Evolutionary conservation across 2,329 filamentous ascomycete species (phyloP), one percentile per base, ranked within the genome.

Genomic region (Penicillium sp.): DNA sequence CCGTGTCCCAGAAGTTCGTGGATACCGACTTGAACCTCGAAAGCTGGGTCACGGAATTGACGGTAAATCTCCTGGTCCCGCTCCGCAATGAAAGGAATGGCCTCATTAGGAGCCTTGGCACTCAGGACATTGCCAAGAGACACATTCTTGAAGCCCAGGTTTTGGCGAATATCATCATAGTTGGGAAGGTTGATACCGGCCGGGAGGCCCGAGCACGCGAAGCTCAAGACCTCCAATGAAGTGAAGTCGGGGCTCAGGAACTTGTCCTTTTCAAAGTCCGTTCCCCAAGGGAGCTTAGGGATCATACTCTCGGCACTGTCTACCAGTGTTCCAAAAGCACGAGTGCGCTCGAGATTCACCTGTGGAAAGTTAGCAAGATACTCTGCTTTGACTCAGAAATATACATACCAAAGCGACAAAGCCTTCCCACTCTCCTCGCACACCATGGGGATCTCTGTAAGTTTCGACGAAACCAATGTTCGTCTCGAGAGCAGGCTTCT

Each of bases 171-270:
- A 48, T 78, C 76, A 61, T 84, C 81, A 60, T 82, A 82, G 63
- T 83, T 83, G n/a, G 80, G 80, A 18, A 80, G 75, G 52, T 82
- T 83, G 65, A 83, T 83, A 24, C 83, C 83, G 13, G 82, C 83
- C 18, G 83, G 84, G 44, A 87, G 84, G 54, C 83, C 84, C 49
- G 80, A 83, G 8, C 83, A 82, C 21, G 83, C 82, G 64, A 97
- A 97, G 1, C 88, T 91, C 56, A 97, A 75, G 3, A 97, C 92
- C 72, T 99, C 94, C 1, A 97, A 81, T 9, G 89, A 94, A 0
- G 94, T 97, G 69, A 99, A 99, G 72, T 99, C 94, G 0, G 94
- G 94, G 48, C 90, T 93, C 34, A 96, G 76, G 74, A 99, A 99
- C 67, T 89, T 92, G 78, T 97, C 92, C 75, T 97, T 97, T 71